Base-by-base conservation (phyloP, 1,284 basidiomycete species). In the Sporisorium graminicola region DNA sequence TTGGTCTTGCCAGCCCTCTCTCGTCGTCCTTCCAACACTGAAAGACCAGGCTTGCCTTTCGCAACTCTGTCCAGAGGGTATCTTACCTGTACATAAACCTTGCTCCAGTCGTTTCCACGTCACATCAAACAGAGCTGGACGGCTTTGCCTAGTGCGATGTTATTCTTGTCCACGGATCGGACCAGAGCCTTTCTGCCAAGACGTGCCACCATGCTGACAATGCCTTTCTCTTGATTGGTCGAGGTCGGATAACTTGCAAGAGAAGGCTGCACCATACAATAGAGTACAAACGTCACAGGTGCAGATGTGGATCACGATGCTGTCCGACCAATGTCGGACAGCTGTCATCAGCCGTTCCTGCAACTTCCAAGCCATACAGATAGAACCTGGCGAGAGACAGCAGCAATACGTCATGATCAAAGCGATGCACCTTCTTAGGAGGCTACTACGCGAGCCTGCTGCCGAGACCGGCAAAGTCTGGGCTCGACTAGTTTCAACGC, bases 371-470 rank as follows among this genome's bases (percentile, higher is more conserved):
- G 14, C 35, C 35, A 35, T 10, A 31, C 35, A 35, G 35, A 35
- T 13, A 35, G 35, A 35, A 8, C 8, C 13, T 35, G 35, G 35
- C 35, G 8, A 9, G 3, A 0, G 3, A 31, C 8, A 31, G 47
- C 47, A 49, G 7, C 47, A 29, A n/a, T 49, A 49, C 47, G 47
- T 49, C 47, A 49, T n/a, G n/a, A n/a, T 12, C 16, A 49, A 18
- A n/a, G 47, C 47, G 16, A 29, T 16, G 27, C 27, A 31, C 14
- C 14, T 14, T 10, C 3, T 49, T 18, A 16, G 18, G n/a, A 2
- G 5, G 27, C 14, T 5, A 18, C 16, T 27, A 7, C 27, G 47
- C 27, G 6, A 9, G 18, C 18, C 47, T 24, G 27, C 47, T 49
- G 18, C 47, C 27, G 29, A 29, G 27, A 22, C 47, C 2, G 18